phyloP scores from a whole-genome alignment of 305 asterid genomes.

The Fraxinus albicans region DNA sequence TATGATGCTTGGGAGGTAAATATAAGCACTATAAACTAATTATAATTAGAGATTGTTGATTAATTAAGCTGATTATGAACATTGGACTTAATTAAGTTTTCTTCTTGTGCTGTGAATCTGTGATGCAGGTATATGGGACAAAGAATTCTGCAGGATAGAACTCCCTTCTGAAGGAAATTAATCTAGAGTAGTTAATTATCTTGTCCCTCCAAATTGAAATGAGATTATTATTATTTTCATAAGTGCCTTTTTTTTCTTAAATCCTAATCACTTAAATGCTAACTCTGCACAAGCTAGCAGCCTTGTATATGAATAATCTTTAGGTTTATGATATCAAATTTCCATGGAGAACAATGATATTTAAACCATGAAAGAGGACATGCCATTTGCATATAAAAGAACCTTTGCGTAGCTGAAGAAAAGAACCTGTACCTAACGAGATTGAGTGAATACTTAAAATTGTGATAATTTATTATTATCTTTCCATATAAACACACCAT shows the following conservation, averaged over 20 bases:
- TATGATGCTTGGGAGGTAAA: slow-evolving; percentile 89
- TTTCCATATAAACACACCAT: too few species aligned
- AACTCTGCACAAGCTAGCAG: not conserved
- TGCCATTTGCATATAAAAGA: not conserved
- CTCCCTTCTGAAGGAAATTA: not conserved
- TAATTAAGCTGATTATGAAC: not conserved
- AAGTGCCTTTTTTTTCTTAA: not conserved
- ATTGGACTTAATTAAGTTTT: not conserved
- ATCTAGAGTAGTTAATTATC: not conserved
- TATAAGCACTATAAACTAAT: not conserved
- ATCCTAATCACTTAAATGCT: not conserved
- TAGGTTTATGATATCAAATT: not conserved
- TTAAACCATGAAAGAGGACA: not conserved
- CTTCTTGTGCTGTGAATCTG: not conserved
- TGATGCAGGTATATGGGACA: slow-evolving; percentile 44
- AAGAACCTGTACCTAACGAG: not conserved
- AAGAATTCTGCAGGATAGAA: slow-evolving; percentile 38
- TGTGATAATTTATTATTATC: not conserved
- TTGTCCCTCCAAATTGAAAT: not conserved
- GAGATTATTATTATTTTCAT: not conserved
- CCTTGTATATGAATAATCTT: not conserved
- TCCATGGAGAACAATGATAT: not conserved
- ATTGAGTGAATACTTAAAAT: not conserved
- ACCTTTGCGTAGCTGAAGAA: not conserved
- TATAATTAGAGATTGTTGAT: not conserved